Evolutionary conservation across 768 basidiomycete species (phyloP).

Genomic region (Pleurotus platypus): DNA sequence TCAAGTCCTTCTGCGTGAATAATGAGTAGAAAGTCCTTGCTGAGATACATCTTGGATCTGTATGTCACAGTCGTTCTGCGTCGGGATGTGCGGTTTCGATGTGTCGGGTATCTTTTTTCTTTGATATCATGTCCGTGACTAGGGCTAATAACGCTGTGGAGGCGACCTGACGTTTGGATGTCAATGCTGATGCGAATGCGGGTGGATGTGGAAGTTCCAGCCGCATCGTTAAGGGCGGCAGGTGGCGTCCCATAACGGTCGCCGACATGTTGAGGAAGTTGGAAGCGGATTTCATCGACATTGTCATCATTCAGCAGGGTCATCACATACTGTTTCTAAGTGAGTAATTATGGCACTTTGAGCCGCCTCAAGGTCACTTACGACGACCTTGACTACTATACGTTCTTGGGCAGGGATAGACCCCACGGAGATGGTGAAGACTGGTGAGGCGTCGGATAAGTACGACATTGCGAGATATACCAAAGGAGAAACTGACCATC

Average conservation of each 20-base stretch:
- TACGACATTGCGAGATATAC: too few species aligned
- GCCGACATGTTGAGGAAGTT: constrained; percentile 47
- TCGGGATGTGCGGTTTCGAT: constrained; percentile 28
- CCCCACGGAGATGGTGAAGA: constrained; percentile 57
- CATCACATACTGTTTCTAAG: constrained; percentile 41
- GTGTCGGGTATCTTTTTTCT: constrained; percentile 29
- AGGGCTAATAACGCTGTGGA: constrained; percentile 38
- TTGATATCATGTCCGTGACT: constrained; percentile 35
- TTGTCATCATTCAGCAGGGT: constrained; percentile 48
- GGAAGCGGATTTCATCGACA: constrained; percentile 46
- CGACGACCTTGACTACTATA: constrained; percentile 39
- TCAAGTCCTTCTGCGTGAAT: constrained; percentile 48
- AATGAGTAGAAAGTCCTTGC: constrained; percentile 47
- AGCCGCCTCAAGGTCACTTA: constrained; percentile 19
- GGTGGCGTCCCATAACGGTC: constrained; percentile 49
- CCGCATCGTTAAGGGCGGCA: constrained; percentile 27
- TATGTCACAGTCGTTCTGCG: constrained; percentile 36
- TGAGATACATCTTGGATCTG: constrained; percentile 38
- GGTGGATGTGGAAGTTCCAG: constrained; percentile 25
- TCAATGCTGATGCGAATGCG: constrained; percentile 38
- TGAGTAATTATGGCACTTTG: not conserved
- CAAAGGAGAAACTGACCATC: constrained; percentile 36
- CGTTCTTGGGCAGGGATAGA: constrained; percentile 40
- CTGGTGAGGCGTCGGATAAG: constrained; percentile 20
- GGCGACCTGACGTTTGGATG: constrained; percentile 45